These are phyloP conservation scores for Olyra latifolia DNA, from an alignment of 176 grass and related monocot genomes.

Conservation along the genomic window DNA sequence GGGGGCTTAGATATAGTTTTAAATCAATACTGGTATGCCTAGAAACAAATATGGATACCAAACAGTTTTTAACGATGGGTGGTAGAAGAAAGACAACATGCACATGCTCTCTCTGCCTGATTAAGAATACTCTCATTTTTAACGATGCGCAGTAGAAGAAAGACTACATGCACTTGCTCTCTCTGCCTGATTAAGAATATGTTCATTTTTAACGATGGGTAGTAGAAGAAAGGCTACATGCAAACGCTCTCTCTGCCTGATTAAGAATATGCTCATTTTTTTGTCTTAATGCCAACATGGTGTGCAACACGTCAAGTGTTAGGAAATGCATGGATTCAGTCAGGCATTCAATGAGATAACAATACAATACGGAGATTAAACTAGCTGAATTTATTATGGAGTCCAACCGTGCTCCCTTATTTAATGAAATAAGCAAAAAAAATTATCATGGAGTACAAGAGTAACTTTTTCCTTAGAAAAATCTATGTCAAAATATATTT, in stretches of 20 bases:
- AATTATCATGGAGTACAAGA: background rate
- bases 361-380: background rate
- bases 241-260: background rate
- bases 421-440: too few species aligned
- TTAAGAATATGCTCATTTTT: background rate
- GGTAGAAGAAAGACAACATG: background rate
- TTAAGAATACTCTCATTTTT: background rate
- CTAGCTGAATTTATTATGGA: background rate
- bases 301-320: background rate
- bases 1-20: background rate
- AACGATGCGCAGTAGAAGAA: background rate
- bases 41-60: background rate
- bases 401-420: background rate
- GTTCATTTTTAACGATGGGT: background rate
- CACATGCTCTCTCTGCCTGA: background rate
- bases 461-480: background rate
- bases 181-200: background rate
- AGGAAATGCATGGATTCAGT: background rate
- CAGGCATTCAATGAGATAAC: background rate
- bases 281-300: background rate
- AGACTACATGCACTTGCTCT: background rate
- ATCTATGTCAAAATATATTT: background rate
- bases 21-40: background rate
- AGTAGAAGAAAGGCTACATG: background rate
- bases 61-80: background rate